These are phyloP conservation scores for Barnettozyma salicaria DNA, from an alignment of 805 yeast species.

Conservation along the genomic window DNA sequence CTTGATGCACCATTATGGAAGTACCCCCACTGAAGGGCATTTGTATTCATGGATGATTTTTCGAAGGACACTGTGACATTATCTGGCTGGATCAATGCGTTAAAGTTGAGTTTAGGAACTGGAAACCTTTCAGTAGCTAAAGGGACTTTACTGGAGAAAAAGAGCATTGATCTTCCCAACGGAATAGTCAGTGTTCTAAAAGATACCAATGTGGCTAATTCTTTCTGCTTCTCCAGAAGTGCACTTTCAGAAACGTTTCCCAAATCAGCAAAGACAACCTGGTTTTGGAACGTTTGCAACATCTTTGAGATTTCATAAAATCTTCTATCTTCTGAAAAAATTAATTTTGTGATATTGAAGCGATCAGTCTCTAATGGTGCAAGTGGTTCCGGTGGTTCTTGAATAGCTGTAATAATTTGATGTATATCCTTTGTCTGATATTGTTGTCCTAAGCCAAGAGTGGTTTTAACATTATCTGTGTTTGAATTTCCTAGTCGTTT, in stretches of 20 bases:
- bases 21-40: conserved; percentile 67
- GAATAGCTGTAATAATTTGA: conserved; percentile 34
- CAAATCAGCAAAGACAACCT: conserved; percentile 36
- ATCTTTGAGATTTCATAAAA: conserved; percentile 70
- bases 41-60: conserved; percentile 44
- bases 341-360: conserved; percentile 57
- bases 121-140: conserved; percentile 80
- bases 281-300: conserved; percentile 64
- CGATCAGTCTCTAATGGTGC: conserved; percentile 67
- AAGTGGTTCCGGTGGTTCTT: conserved; percentile 40
- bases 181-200: conserved; percentile 71
- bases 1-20: conserved; percentile 91
- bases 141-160: conserved; percentile 64
- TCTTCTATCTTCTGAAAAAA: conserved; percentile 74
- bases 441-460: neutral
- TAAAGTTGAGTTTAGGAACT: conserved; percentile 68
- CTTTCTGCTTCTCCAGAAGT: conserved; percentile 47
- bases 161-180: conserved; percentile 71
- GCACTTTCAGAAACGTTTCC: conserved; percentile 47
- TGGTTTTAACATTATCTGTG: conserved; percentile 3
- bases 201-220: conserved; percentile 55
- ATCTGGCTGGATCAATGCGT: conserved; percentile 57
- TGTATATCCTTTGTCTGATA: conserved; percentile 35
- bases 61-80: conserved; percentile 59
- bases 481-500: conserved; percentile 22